These are phyloP conservation scores for Mortierella alpina DNA, from an alignment of 192 early-diverging fungal genomes.

Conservation along the genomic window DNA sequence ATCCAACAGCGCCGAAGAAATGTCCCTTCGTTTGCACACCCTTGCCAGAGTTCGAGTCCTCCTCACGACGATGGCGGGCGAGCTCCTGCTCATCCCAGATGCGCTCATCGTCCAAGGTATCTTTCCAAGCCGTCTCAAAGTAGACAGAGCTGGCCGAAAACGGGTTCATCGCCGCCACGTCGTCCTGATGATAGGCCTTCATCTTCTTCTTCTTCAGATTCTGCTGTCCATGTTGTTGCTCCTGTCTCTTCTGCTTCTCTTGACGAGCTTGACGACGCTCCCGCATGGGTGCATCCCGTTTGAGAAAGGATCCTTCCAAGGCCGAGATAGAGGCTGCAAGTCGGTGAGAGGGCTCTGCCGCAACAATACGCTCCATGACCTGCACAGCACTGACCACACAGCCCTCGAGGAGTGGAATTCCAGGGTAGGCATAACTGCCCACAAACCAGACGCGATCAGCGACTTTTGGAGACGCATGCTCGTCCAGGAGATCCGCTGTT, in stretches of 20 bases:
- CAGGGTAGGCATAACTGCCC: constrained; percentile 68
- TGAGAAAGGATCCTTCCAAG: constrained; percentile 32
- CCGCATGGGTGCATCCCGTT: constrained; percentile 44
- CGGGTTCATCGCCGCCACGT: neutral
- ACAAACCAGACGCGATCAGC: constrained; percentile 64
- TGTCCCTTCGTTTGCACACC: constrained; percentile 13
- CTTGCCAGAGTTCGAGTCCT: neutral
- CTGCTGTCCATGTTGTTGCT: neutral
- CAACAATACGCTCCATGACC: constrained; percentile 59
- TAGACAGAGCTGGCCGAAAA: constrained; percentile 20
- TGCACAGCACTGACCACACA: constrained; percentile 68
- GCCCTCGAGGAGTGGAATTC: constrained; percentile 71
- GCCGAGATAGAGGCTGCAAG: constrained; percentile 16
- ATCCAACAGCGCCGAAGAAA: constrained; percentile 25
- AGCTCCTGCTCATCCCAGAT: constrained; percentile 46
- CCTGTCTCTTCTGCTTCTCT: neutral
- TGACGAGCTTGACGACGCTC: constrained; percentile 25
- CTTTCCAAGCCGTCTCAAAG: constrained; percentile 43
- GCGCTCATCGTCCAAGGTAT: constrained; percentile 42
- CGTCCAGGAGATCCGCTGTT: constrained; percentile 5
- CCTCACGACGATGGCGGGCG: neutral
- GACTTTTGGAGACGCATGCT: constrained; percentile 1
- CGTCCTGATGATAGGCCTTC: neutral
- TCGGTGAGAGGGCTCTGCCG: constrained; percentile 9
- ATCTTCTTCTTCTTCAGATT: too few relatives aligned